Evolutionary conservation across 352 stramenopile genomes (phyloP), one percentile per base, ranked within the genome.

Genomic region (Globisporangium nagaii): DNA sequence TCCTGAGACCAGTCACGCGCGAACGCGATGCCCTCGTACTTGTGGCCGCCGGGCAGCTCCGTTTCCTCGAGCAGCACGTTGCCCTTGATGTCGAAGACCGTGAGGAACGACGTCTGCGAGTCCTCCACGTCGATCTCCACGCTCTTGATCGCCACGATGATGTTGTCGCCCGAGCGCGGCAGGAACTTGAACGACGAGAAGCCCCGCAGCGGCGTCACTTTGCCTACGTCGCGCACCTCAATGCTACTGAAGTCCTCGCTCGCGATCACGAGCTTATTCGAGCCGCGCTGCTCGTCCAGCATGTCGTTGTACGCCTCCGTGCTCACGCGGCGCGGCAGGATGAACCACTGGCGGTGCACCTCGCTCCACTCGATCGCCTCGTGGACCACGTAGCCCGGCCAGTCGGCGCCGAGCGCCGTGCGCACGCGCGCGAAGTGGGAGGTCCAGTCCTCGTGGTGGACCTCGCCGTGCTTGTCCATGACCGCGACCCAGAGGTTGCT

Each of bases 401-500:
- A 90, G 30, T 85, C 75, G 28, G 86, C 94, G 24, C 82, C 88
- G 8, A 98, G 69, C 22, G 83, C 89, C n/a, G 84, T 78, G 22
- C 96, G 89, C 19, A 99, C 84, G 62, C 88, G 89, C 24, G 90
- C 86, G 68, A 97, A 99, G 52, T 96, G 83, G 20, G 75, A 58
- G 3, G 86, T 86, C 97, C 97, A 99, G 78, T 99, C 90, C 48
- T 98, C 77, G 56, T 95, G 88, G 30, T 72, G 80, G 27, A 96
- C 68, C 12, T 72, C 85, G 60, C 78, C 87, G 32, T 68, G 87
- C 34, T 57, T 81, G 68, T 81, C 94, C 85, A 97, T 96, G 24
- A 94, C 65, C 15, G 76, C 88, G 41, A 99, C 84, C 97, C 97
- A 99, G 22, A 99, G 72, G 72, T 99, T 99, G 67, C 97, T 98